Percentiles rank a stretch among this genome's conserved stretches.
These are phyloP conservation scores for Aspergillus taichungensis DNA, from an alignment of 495 filamentous ascomycete species.

Conservation along the genomic window DNA sequence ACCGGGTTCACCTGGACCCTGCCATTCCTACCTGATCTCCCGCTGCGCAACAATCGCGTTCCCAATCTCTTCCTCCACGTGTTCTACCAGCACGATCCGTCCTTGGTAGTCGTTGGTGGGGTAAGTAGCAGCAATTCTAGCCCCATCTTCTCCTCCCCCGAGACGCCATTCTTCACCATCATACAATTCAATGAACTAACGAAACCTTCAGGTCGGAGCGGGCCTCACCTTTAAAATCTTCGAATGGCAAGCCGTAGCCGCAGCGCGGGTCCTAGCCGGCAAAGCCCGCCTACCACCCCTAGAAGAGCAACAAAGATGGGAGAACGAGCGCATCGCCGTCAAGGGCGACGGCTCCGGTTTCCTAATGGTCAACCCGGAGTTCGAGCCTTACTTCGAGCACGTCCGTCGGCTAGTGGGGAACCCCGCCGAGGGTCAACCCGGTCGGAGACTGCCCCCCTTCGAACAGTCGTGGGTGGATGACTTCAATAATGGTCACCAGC, in stretches of 20 bases:
- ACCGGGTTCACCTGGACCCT: conserved; percentile 50
- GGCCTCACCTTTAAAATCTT: conserved; percentile 52
- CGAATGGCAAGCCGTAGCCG: conserved; percentile 53
- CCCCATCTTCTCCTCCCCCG: conserved; percentile 18
- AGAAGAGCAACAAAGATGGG: conserved; percentile 42
- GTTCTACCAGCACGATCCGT: conserved; percentile 37
- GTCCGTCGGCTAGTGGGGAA: conserved; percentile 40
- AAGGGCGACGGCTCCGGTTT: conserved; percentile 44
- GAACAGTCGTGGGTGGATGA: conserved; percentile 38
- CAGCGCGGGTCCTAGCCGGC: conserved; percentile 48
- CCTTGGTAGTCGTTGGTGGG: conserved; percentile 30
- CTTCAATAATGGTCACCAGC: conserved; percentile 41
- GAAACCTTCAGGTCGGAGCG: conserved; percentile 37
- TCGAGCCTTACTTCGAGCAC: conserved; percentile 47
- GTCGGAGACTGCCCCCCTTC: conserved; percentile 38
- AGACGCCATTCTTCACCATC: too few species aligned
- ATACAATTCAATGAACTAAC: conserved; percentile 14
- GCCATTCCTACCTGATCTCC: conserved; percentile 43
- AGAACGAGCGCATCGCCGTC: conserved; percentile 36
- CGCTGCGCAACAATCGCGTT: conserved; percentile 43
- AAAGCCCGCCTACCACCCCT: conserved; percentile 33
- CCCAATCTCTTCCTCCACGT: conserved; percentile 49
- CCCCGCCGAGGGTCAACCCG: conserved; percentile 21
- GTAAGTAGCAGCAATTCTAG: conserved; percentile 21
- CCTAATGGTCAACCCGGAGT: conserved; percentile 42